Conservation (phyloP, 352 stramenopile species). For the Globisporangium canariense region DNA sequence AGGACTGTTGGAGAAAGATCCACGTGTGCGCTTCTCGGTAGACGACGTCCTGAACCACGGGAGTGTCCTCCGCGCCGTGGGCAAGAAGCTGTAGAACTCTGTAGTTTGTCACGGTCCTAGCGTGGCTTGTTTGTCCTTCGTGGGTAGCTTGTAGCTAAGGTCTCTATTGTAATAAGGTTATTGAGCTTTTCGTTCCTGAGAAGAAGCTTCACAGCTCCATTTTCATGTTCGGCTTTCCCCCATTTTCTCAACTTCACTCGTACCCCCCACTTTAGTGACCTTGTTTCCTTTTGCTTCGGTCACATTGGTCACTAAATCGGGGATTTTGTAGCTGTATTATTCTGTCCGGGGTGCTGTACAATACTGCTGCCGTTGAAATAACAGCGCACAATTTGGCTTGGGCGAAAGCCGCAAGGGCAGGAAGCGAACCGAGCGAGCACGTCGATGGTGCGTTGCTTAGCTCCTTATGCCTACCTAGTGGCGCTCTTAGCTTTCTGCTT, state of each 20-base stretch:
- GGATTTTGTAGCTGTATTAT: not conserved
- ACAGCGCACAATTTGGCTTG: not conserved
- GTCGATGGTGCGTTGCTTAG: not conserved
- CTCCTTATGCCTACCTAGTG: not conserved
- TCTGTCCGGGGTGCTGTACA: not conserved
- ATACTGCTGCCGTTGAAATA: not conserved
- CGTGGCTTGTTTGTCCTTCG: not conserved
- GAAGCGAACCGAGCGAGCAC: not conserved
- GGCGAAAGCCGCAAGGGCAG: not conserved
- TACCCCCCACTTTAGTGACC: not conserved
- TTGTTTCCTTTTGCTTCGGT: not conserved
- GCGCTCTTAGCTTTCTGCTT: not conserved
- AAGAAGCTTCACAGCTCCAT: too few species aligned
- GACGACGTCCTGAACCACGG: conserved; percentile 49
- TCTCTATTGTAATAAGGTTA: conserved; percentile 5
- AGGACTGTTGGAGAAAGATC: conserved; percentile 74
- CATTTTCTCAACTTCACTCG: too few species aligned
- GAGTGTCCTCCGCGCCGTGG: not conserved
- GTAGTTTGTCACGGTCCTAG: not conserved
- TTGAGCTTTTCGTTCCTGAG: not conserved
- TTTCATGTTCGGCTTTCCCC: too few species aligned
- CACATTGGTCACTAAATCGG: not conserved
- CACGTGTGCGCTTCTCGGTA: conserved; percentile 38
- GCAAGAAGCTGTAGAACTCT: conserved; percentile 6
- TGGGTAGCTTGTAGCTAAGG: too few species aligned